phyloP scores from a whole-genome alignment of 176 grass and related monocot genomes.

The Juncus effusus region DNA sequence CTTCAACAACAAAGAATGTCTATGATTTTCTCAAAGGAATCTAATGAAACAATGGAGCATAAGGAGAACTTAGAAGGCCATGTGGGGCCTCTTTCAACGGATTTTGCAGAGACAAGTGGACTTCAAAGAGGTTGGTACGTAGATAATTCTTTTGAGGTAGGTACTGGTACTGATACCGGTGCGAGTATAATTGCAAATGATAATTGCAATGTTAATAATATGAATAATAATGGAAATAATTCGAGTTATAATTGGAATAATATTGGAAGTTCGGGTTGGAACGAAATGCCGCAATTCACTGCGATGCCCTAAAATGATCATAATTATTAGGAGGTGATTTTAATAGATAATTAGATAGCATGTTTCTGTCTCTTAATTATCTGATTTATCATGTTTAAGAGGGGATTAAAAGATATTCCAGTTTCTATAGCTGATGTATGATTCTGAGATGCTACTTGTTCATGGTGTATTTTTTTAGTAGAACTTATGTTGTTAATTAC shows the following conservation, averaged over 20 bases:
- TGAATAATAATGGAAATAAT: conserved; percentile 20
- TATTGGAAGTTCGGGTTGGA: conserved; percentile 30
- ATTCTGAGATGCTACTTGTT: too few species aligned
- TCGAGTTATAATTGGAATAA: conserved; percentile 23
- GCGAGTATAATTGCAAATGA: neutral
- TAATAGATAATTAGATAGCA: neutral
- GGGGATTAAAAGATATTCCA: too few species aligned
- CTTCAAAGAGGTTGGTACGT: conserved; percentile 24
- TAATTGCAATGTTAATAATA: conserved; percentile 19
- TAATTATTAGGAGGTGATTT: neutral
- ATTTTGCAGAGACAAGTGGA: conserved; percentile 8
- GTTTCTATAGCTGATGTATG: too few species aligned
- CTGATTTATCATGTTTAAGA: too few species aligned
- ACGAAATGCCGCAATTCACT: conserved; percentile 40
- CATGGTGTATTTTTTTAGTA: too few species aligned
- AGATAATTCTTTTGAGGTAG: conserved; percentile 20
- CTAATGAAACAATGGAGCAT: conserved; percentile 3
- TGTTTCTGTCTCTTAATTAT: too few species aligned
- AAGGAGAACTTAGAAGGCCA: conserved; percentile 14
- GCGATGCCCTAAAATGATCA: conserved; percentile 18
- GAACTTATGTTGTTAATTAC: too few species aligned
- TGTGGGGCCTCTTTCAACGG: neutral
- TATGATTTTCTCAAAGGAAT: conserved; percentile 48
- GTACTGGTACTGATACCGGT: neutral
- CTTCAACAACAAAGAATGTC: conserved; percentile 86